phyloP scores from a whole-genome alignment of 23 red algal species.

The Cyanidium caldarium region DNA sequence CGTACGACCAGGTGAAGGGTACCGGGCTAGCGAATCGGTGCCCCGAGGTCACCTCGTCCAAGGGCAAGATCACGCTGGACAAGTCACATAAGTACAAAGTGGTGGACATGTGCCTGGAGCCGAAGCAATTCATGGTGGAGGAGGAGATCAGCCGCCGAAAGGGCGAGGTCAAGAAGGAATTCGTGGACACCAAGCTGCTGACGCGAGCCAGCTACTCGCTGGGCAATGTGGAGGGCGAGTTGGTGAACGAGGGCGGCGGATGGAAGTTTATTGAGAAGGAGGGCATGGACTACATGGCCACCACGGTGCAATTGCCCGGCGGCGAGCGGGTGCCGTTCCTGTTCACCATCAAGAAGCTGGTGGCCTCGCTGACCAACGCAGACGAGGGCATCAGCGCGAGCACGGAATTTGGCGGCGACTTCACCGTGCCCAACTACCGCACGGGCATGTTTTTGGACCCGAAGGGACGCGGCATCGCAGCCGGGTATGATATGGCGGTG shows the following conservation, averaged over 20 bases:
- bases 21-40: slow-evolving; percentile 89
- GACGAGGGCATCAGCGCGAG: slow-evolving; percentile 64
- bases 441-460: slow-evolving; percentile 94
- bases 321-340: slow-evolving; percentile 96
- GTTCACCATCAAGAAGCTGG: slow-evolving; percentile 91
- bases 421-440: slow-evolving; percentile 86
- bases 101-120: slow-evolving; percentile 96
- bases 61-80: slow-evolving; percentile 76
- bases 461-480: slow-evolving; percentile 87
- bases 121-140: slow-evolving; percentile 92
- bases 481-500: slow-evolving; percentile 97
- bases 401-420: slow-evolving; percentile 93
- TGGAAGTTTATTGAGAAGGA: slow-evolving; percentile 84
- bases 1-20: slow-evolving; percentile 96
- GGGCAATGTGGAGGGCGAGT: slow-evolving; percentile 62
- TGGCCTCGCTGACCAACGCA: slow-evolving; percentile 44
- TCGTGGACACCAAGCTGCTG: slow-evolving; percentile 95
- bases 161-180: slow-evolving; percentile 55
- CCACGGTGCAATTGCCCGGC: slow-evolving; percentile 91
- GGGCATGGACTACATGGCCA: slow-evolving; percentile 93
- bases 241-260: slow-evolving; percentile 23
- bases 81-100: slow-evolving; percentile 77
- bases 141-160: slow-evolving; percentile 55
- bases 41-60: slow-evolving; percentile 75
- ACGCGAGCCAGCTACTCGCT: slow-evolving; percentile 91